A percentile compares a stretch with the other conserved stretches of the same genome.
These are phyloP conservation scores for Tremella yokohamensis DNA, from an alignment of 768 basidiomycete genomes.

Conservation along the genomic window DNA sequence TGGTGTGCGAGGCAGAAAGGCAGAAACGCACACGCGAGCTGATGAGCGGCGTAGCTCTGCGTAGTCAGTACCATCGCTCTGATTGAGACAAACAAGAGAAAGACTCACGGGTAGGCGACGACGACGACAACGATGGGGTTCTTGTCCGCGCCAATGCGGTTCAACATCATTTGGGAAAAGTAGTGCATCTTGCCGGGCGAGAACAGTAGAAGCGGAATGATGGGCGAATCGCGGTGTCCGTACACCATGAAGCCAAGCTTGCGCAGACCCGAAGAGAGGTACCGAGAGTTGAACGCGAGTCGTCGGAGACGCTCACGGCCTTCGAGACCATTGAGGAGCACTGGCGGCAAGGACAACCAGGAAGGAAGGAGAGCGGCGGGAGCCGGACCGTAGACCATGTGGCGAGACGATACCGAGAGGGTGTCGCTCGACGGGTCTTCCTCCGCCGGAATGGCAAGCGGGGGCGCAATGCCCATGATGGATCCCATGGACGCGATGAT, in stretches of 20 bases:
- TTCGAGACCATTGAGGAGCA: constrained; percentile 76
- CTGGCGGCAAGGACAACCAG: constrained; percentile 73
- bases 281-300: constrained; percentile 91
- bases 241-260: constrained; percentile 97
- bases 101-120: constrained; percentile 64
- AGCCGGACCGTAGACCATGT: constrained; percentile 59
- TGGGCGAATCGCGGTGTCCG: constrained; percentile 83
- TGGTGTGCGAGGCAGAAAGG: constrained; percentile 89
- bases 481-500: constrained; percentile 88
- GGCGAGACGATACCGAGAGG: constrained; percentile 45
- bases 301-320: constrained; percentile 76
- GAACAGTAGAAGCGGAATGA: constrained; percentile 88
- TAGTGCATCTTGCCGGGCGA: constrained; percentile 89
- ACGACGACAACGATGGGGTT: constrained; percentile 85
- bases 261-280: constrained; percentile 76
- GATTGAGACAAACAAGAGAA: constrained; percentile 1
- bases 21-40: constrained; percentile 90
- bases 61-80: background rate
- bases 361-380: constrained; percentile 63
- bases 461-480: constrained; percentile 74
- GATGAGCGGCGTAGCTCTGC: constrained; percentile 73
- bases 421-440: constrained; percentile 45
- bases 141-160: constrained; percentile 55
- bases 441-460: constrained; percentile 53
- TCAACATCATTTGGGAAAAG: constrained; percentile 78